Percentiles rank a stretch among this genome's conserved stretches.
Evolutionary conservation across 2,329 filamentous ascomycete genomes (phyloP).

Genomic region (Aspergillus persii): DNA sequence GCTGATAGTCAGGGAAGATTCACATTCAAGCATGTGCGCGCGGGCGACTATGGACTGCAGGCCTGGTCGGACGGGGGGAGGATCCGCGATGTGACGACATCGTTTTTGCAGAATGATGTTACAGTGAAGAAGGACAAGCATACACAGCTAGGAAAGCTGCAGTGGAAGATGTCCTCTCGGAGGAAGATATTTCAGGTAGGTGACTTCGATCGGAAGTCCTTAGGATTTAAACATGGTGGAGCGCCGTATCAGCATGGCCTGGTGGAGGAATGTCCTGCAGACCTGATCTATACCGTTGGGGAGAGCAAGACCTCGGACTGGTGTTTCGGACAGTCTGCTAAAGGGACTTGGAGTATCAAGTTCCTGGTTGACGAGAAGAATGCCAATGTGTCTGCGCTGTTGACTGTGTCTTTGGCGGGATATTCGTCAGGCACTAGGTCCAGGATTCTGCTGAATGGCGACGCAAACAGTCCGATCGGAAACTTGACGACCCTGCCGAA

Average conservation of each 20-base stretch:
- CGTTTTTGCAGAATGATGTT: constrained; percentile 43
- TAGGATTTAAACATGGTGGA: constrained; percentile 46
- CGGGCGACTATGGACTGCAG: constrained; percentile 48
- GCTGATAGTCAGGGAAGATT: constrained; percentile 46
- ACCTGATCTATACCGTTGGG: constrained; percentile 47
- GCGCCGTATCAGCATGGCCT: constrained; percentile 47
- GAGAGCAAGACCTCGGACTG: constrained; percentile 42
- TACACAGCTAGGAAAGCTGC: constrained; percentile 39
- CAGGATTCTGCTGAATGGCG: constrained; percentile 43
- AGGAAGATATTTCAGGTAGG: constrained; percentile 51
- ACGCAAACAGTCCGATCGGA: constrained; percentile 29
- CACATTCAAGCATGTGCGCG: constrained; percentile 44
- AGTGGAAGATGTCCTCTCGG: constrained; percentile 41
- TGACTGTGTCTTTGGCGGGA: constrained; percentile 47
- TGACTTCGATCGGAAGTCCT: constrained; percentile 47
- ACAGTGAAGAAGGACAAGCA: constrained; percentile 33
- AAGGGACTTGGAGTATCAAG: constrained; percentile 37
- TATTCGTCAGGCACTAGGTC: constrained; percentile 45
- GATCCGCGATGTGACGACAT: constrained; percentile 47
- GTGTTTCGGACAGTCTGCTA: constrained; percentile 49
- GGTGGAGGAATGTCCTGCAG: constrained; percentile 45
- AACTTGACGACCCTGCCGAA: constrained; percentile 45
- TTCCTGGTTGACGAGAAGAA: constrained; percentile 19
- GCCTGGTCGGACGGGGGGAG: constrained; percentile 51
- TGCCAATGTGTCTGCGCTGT: constrained; percentile 28